Conservation (phyloP, 495 filamentous ascomycete genomes). For the Penicillium angulare region DNA sequence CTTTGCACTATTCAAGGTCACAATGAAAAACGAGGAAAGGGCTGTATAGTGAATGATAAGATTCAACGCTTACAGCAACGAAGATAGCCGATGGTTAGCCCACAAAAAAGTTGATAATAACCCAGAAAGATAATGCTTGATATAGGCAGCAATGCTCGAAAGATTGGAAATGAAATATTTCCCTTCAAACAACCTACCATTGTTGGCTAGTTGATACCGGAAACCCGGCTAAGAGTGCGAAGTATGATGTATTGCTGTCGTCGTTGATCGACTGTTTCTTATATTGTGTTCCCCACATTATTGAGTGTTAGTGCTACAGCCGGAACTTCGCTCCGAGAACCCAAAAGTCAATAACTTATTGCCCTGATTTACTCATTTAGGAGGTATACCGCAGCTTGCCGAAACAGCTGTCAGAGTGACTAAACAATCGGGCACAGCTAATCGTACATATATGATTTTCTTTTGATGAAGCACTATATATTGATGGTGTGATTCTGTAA, state of each 20-base stretch:
- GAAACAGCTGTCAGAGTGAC: conserved; percentile 4
- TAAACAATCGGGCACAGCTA: no score
- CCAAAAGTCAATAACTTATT: background rate
- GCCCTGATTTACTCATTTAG: no score
- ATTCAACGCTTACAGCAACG: background rate
- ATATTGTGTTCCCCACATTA: background rate
- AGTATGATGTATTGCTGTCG: conserved; percentile 25
- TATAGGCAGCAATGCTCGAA: background rate
- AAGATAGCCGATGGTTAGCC: no score
- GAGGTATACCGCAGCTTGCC: background rate
- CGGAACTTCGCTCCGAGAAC: conserved; percentile 20
- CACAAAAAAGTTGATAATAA: no score
- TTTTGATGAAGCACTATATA: no score
- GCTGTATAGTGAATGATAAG: background rate
- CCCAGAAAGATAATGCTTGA: background rate
- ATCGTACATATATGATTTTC: no score
- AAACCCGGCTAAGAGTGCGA: background rate
- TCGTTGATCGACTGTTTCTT: background rate
- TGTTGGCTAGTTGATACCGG: background rate
- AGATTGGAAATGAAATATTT: background rate
- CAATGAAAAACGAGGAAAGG: background rate
- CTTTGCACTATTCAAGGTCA: no score
- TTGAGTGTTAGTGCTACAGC: background rate
- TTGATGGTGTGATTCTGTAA: no score
- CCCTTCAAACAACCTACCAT: background rate